Percentiles rank a stretch among this genome's conserved stretches.
Evolutionary conservation across 176 grass and related monocot species (phyloP).

Genomic region (Rhynchospora pubera): DNA sequence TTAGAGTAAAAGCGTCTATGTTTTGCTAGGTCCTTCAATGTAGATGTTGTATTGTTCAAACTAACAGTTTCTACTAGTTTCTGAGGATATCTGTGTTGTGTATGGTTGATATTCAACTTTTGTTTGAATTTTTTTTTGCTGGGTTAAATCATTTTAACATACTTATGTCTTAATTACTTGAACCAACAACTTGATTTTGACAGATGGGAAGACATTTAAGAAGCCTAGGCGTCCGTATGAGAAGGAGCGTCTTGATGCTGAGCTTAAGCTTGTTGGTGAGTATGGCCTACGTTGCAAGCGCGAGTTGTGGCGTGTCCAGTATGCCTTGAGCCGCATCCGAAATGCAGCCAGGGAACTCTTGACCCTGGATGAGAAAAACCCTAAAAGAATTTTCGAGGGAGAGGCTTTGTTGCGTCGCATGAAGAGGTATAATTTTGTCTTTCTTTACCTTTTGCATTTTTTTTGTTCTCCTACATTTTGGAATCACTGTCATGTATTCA

Average conservation of each 20-base stretch:
- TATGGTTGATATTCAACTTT: not conserved
- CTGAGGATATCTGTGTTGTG: not conserved
- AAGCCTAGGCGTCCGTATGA: slow-evolving; percentile 57
- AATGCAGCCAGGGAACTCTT: slow-evolving; percentile 55
- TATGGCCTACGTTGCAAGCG: slow-evolving; percentile 54
- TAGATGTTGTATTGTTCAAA: not conserved
- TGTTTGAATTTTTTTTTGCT: not conserved
- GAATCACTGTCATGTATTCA: not conserved
- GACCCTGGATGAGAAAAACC: slow-evolving; percentile 59
- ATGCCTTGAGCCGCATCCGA: slow-evolving; percentile 53
- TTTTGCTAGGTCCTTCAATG: not conserved
- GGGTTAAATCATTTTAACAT: not conserved
- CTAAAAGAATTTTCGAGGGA: slow-evolving; percentile 56
- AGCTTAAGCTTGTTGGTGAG: slow-evolving; percentile 54
- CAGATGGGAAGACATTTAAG: slow-evolving; percentile 68
- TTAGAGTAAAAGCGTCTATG: not conserved
- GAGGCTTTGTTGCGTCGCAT: slow-evolving; percentile 55
- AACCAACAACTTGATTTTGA: not conserved
- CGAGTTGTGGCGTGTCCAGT: slow-evolving; percentile 59
- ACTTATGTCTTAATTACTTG: not conserved
- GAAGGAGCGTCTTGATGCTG: slow-evolving; percentile 64
- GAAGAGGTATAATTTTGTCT: slow-evolving; percentile 16
- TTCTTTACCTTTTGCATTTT: not conserved
- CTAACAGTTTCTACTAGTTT: not conserved
- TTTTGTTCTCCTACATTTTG: not conserved